These are phyloP conservation scores for Elsinoe perseae DNA, from an alignment of 2,329 filamentous ascomycete genomes.

Conservation along the genomic window DNA sequence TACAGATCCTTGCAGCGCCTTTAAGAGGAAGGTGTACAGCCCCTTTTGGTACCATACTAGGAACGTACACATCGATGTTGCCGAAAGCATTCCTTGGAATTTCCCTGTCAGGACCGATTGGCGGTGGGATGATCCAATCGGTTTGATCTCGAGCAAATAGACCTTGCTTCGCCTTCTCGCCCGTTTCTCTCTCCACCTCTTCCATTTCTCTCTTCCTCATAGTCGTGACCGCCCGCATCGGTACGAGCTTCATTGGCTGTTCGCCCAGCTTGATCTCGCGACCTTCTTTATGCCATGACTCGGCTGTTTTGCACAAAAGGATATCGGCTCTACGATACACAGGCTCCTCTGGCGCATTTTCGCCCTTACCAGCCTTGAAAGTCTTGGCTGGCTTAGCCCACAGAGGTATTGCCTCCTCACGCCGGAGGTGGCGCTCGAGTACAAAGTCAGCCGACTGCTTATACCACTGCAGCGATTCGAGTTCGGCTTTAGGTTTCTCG, in stretches of 20 bases:
- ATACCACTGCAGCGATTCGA: slow-evolving; percentile 71
- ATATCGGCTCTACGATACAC: slow-evolving; percentile 76
- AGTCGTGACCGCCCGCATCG: slow-evolving; percentile 82
- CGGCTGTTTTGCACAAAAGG: slow-evolving; percentile 76
- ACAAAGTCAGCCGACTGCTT: slow-evolving; percentile 80
- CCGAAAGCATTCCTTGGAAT: slow-evolving; percentile 94
- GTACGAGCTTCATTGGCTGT: slow-evolving; percentile 74
- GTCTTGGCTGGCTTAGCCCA: slow-evolving; percentile 61
- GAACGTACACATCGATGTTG: slow-evolving; percentile 92
- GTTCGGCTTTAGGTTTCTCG: slow-evolving; percentile 42
- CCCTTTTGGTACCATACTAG: slow-evolving; percentile 82
- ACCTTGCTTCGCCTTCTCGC: slow-evolving; percentile 77
- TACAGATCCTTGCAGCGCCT: slow-evolving; percentile 72
- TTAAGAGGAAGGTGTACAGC: slow-evolving; percentile 76
- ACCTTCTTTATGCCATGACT: slow-evolving; percentile 97
- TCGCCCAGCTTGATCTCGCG: slow-evolving; percentile 64
- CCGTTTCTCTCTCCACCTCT: slow-evolving; percentile 69
- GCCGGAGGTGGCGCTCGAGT: slow-evolving; percentile 74
- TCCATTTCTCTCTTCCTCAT: slow-evolving; percentile 83
- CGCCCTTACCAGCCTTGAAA: slow-evolving; percentile 69
- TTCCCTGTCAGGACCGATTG: slow-evolving; percentile 65
- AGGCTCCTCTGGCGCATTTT: slow-evolving; percentile 64
- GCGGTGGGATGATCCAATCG: slow-evolving; percentile 87
- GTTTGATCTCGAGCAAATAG: slow-evolving; percentile 80
- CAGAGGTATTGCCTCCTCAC: slow-evolving; percentile 78